Percentiles rank a stretch among this genome's conserved stretches.
Conservation (phyloP, 768 basidiomycete species). For the Trametes villosa region DNA sequence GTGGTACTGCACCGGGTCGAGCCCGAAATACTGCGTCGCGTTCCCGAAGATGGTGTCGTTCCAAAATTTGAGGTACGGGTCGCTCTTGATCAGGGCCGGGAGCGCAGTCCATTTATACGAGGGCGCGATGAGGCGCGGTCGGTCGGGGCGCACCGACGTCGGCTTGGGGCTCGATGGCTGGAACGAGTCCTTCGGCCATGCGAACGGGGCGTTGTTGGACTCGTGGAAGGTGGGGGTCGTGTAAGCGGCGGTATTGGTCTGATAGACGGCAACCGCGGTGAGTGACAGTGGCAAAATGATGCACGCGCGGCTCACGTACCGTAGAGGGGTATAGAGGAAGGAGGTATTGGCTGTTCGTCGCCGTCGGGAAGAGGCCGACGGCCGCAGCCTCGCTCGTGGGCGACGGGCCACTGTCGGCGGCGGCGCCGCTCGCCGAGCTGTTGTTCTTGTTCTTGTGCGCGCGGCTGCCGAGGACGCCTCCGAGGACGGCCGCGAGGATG, state of each 20-base stretch:
- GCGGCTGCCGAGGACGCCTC: constrained; percentile 78
- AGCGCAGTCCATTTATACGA: constrained; percentile 89
- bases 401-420: constrained; percentile 2
- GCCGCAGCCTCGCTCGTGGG: constrained; percentile 29
- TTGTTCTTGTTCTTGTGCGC: constrained; percentile 45
- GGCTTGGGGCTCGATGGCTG: constrained; percentile 63
- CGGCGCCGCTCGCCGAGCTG: not conserved
- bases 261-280: not conserved
- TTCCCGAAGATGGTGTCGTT: constrained; percentile 91
- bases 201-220: constrained; percentile 51
- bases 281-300: not conserved
- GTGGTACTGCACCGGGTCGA: constrained; percentile 66
- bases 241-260: constrained; percentile 80
- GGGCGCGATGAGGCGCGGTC: constrained; percentile 93
- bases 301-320: constrained; percentile 59
- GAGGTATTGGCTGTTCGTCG: constrained; percentile 78
- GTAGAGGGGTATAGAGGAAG: constrained; percentile 88
- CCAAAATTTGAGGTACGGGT: constrained; percentile 88
- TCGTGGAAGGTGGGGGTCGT: constrained; percentile 71
- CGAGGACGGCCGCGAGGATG: constrained; percentile 70
- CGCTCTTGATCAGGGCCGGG: constrained; percentile 70
- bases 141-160: constrained; percentile 67
- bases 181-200: constrained; percentile 85
- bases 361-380: constrained; percentile 72
- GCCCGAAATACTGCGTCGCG: constrained; percentile 68